phyloP scores from a whole-genome alignment of 306 rosid species.

The Vachellia collinsii region DNA sequence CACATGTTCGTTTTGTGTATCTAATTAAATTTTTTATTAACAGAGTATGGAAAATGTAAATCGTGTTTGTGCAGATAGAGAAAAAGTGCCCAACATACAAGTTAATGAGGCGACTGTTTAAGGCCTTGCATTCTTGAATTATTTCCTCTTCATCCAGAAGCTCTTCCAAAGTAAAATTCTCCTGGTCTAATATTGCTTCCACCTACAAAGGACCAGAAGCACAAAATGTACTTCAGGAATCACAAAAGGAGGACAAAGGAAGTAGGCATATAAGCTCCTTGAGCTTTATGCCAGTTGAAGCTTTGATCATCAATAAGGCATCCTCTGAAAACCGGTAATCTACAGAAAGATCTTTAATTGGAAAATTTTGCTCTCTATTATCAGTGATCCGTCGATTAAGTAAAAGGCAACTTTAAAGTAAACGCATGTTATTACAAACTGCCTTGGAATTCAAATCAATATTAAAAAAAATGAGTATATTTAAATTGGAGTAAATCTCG shows the following conservation, averaged over 20 bases:
- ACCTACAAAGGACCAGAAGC: slow-evolving; percentile 56
- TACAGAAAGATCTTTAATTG: slow-evolving; percentile 12
- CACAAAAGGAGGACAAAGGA: neutral
- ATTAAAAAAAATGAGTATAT: neutral
- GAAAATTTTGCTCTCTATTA: slow-evolving; percentile 23
- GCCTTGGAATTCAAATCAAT: slow-evolving; percentile 27
- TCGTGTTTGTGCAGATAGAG: neutral
- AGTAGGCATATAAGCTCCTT: slow-evolving; percentile 7
- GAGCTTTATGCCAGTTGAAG: slow-evolving; percentile 26
- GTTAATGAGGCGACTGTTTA: slow-evolving; percentile 95
- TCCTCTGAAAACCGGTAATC: slow-evolving; percentile 13
- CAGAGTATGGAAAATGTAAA: slow-evolving; percentile 13
- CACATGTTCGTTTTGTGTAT: slow-evolving; percentile 10
- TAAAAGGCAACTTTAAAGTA: slow-evolving; percentile 1
- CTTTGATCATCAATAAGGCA: slow-evolving; percentile 8
- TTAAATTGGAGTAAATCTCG: slow-evolving; percentile 8
- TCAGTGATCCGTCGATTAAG: neutral
- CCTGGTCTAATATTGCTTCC: slow-evolving; percentile 90
- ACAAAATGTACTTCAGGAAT: slow-evolving; percentile 8
- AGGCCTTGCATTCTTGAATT: slow-evolving; percentile 99
- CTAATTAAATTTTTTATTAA: slow-evolving; percentile 21
- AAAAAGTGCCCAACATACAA: slow-evolving; percentile 56
- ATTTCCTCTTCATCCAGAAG: slow-evolving; percentile 98
- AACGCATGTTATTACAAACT: slow-evolving; percentile 21
- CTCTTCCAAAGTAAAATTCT: slow-evolving; percentile 91